Evolutionary conservation across 805 yeast species (phyloP), one percentile per base, ranked within the genome.

Genomic region (Saccharomyces paradoxus): DNA sequence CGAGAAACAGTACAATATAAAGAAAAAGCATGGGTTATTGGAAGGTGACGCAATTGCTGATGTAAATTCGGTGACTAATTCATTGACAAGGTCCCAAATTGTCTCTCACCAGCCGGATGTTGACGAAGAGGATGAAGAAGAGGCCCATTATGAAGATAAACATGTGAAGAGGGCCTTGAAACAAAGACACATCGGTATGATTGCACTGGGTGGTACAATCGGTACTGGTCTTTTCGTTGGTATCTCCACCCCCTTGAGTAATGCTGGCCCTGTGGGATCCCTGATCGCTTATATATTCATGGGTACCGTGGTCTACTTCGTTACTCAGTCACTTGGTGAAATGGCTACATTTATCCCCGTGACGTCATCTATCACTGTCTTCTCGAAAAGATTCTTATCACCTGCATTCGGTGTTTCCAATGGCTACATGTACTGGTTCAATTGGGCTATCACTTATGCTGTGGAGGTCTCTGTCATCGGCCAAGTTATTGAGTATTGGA

Each of bases 261-360:
- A 68, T n/a, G 77, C 86, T 6, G 89, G 89, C 37, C 89, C 89
- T 1, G 89, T 79, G 2, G 79, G 81, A 46, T 68, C 85, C 2
- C 70, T 84, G 29, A 81, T 84, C 50, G 77, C 87, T 1, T 84
- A 81, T 61, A 57, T 81, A 8, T 83, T 82, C 68, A 81, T 84
- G 75, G 86, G 87, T 51, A 65, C 82, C 2, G 68, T 84, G 53
- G 83, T 82, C 2, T 82, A 76, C 60, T 77, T 79, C 24, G 82
- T 84, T 47, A 81, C 85, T 22, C 88, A 83, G 68, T 76, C 84
- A 3, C 71, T 84, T 57, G 89, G 88, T 60, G 89, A 84, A 70
- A 81, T 84, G 88, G 88, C 88, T 31, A 82, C 87, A 14, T 82
- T 79, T 56, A 81, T 84, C n/a, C 89, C 89, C 2, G 77, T 81